Conservation (phyloP, 495 filamentous ascomycete genomes). For the Penicillium canescens region DNA sequence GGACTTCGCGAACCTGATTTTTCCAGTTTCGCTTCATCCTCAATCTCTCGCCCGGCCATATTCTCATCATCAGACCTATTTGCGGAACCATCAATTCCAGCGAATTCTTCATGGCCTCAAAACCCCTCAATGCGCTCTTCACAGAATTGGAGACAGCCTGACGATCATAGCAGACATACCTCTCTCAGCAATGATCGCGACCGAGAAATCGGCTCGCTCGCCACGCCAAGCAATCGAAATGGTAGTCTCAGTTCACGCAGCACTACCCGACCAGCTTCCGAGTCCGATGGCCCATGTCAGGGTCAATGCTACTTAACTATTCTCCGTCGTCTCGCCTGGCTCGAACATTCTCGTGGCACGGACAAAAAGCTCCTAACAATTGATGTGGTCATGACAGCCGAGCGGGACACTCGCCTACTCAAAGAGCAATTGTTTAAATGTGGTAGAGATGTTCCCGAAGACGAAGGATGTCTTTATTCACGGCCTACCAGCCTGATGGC, state of each 20-base stretch:
- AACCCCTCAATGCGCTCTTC: background rate
- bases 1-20: background rate
- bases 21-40: background rate
- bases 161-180: background rate
- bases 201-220: background rate
- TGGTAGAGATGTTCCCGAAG: background rate
- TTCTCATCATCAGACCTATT: background rate
- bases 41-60: background rate
- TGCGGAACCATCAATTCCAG: background rate
- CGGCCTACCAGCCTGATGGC: background rate
- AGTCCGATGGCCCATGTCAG: background rate
- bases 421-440: background rate
- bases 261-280: background rate
- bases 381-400: background rate
- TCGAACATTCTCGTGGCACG: background rate
- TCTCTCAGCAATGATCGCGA: slow-evolving; percentile 1
- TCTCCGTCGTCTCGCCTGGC: background rate
- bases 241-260: background rate
- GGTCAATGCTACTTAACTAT: background rate
- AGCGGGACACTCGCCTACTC: background rate
- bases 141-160: background rate
- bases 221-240: background rate
- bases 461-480: background rate
- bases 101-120: background rate
- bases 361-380: background rate